Base-by-base conservation (phyloP, 257 asterid genomes). In the Nicotiana tabacum region DNA sequence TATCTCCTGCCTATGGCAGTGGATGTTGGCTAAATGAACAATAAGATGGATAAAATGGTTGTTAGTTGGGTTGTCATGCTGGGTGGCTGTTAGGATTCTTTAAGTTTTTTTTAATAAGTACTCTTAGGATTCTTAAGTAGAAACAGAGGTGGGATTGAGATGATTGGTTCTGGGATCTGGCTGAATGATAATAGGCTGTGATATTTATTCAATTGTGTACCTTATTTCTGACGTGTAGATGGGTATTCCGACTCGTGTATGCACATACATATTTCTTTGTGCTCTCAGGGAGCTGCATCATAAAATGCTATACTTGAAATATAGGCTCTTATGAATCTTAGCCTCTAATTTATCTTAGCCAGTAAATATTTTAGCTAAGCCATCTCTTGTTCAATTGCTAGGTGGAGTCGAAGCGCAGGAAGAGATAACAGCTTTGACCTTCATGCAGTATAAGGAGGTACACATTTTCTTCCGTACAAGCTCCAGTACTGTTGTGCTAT, bases 321-420 rank as follows among this genome's bases (percentile, higher is more conserved):
- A 24, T 76, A 76, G 46, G 37, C 46, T 27, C 16, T 76, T 27
- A 15, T 76, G 64, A 27, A 76, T 51, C 80, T 51, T 76, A 2
- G n/a, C 53, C 11, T 76, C 65, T 17, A 48, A 15, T 74, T 48
- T 27, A 57, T 27, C 43, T 27, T 51, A 15, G 9, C 43, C 30
- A 48, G 64, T 74, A 15, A 74, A 51, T 24, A 24, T 51, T 72
- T 72, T 46, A 5, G 60, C 78, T 74, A 74, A 74, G 46, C 64
- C 80, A 17, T 51, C 16, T 76, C 30, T 55, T 33, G 81, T 83
- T 46, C 35, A 17, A 62, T 82, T 82, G 62, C 53, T 82, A 91
- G 93, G 95, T 86, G 88, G 92, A 86, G 83, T 83, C 91, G 30
- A 91, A 90, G 87, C 93, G 92, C 51, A 89, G 92, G 80, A 91